Evolutionary conservation across 1,284 basidiomycete species (phyloP), one percentile per base, ranked within the genome.

Genomic region (Cryptococcus sp.): DNA sequence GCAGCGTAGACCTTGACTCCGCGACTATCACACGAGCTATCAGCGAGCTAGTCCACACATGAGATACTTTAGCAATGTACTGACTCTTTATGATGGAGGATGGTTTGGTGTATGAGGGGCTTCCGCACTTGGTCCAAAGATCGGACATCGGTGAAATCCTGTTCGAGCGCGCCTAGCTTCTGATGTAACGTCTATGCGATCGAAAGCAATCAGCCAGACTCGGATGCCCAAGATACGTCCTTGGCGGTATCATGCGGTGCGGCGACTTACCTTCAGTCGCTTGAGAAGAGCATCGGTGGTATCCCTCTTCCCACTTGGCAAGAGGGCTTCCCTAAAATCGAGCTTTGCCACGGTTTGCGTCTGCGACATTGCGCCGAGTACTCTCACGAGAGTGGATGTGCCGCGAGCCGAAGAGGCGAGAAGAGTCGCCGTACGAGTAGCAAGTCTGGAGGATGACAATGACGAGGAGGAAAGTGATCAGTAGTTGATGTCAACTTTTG

Each of bases 1-100:
- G 93, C 93, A 5, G 90, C 86, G 67, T 90, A 91, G 0, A 93
- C 93, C 77, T 94, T 96, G 67, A 99, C 91, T 20, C 92, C 93
- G 48, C 73, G 73, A 59, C 78, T 79, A 25, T 25, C 25, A 25
- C 3, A 6, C 3, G 25, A 52, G 2, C 11, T 19, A 8, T 39
- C 56, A 22, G 54, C 48, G 23, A 25, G n/a, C 42, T 3, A 25
- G 8, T n/a, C 17, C 19, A 22, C 19, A 22, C 25, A 10, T 48
- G 13, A 13, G 11, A 8, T 19, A 30, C 10, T n/a, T 11, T 17
- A 17, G 41, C 5, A 23, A 23, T 22, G 20, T 49, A 67, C 77
- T 61, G 86, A 85, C 80, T 98, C 94, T 78, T 92, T 95, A 81
- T 99, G 94, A 30, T 94, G 85, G 46, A 97, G 83, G 42, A 99